Evolutionary conservation across 805 yeast genomes (phyloP).

Genomic region (Zygoascus tannicola): DNA sequence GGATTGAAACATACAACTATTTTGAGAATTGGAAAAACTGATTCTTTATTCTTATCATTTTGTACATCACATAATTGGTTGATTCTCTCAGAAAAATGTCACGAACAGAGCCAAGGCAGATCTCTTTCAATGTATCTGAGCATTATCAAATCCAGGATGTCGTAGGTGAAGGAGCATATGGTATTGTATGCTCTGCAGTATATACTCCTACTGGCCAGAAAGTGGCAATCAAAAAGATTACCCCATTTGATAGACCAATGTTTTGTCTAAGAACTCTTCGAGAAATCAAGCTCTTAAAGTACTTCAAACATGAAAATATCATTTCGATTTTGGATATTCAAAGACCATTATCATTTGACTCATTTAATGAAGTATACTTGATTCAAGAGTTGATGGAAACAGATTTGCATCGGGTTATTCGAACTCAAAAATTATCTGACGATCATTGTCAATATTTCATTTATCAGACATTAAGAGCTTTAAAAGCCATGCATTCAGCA

Average conservation of each 20-base stretch:
- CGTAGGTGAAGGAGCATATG: slow-evolving; percentile 95
- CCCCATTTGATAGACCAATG: slow-evolving; percentile 84
- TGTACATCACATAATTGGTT: background rate
- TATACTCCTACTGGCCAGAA: slow-evolving; percentile 78
- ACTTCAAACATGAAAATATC: slow-evolving; percentile 90
- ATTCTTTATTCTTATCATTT: background rate
- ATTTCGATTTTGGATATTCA: slow-evolving; percentile 84
- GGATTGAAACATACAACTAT: too few species aligned
- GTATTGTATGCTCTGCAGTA: slow-evolving; percentile 80
- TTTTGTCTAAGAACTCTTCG: slow-evolving; percentile 82
- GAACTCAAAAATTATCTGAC: slow-evolving; percentile 79
- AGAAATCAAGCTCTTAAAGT: slow-evolving; percentile 79
- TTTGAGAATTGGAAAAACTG: too few species aligned
- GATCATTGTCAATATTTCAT: slow-evolving; percentile 91
- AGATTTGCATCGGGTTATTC: slow-evolving; percentile 93
- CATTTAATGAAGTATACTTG: slow-evolving; percentile 78
- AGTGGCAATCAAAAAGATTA: slow-evolving; percentile 93
- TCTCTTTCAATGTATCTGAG: slow-evolving; percentile 72
- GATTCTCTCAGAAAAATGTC: background rate
- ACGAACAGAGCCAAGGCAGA: slow-evolving; percentile 27
- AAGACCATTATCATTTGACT: slow-evolving; percentile 64
- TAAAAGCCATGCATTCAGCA: slow-evolving; percentile 88
- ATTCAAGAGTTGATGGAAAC: slow-evolving; percentile 89
- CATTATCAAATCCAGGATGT: slow-evolving; percentile 78
- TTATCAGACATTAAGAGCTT: slow-evolving; percentile 82